phyloP scores from a whole-genome alignment of 2,329 filamentous ascomycete genomes.

The Blastomyces parvus region DNA sequence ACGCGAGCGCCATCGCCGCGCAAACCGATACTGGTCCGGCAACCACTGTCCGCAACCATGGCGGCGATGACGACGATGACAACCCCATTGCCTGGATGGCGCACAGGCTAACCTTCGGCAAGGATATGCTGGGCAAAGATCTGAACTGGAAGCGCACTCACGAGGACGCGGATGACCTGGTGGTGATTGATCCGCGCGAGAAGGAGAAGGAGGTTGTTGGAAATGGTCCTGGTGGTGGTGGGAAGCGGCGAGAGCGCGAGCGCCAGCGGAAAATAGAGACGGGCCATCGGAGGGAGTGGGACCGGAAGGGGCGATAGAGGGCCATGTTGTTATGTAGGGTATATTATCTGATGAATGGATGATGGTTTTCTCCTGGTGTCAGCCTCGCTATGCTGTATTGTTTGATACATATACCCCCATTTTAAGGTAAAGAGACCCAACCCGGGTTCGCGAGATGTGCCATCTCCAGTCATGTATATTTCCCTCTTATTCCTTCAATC shows the following conservation, averaged over 20 bases:
- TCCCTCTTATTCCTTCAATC: background rate
- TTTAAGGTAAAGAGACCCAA: background rate
- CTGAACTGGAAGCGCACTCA: slow-evolving; percentile 82
- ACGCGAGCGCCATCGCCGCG: slow-evolving; percentile 40
- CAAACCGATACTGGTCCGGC: slow-evolving; percentile 20
- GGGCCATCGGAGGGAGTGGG: slow-evolving; percentile 30
- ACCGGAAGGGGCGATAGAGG: slow-evolving; percentile 16
- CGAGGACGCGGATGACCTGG: slow-evolving; percentile 58
- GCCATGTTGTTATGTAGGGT: too few species aligned
- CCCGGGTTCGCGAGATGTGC: background rate
- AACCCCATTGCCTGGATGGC: slow-evolving; percentile 66
- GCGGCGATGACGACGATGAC: slow-evolving; percentile 33
- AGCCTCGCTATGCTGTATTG: background rate
- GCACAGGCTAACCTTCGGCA: slow-evolving; percentile 75
- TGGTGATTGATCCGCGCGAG: slow-evolving; percentile 87
- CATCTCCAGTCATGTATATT: background rate
- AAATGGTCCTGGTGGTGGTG: slow-evolving; percentile 40
- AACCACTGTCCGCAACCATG: background rate
- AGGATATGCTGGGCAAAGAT: slow-evolving; percentile 84
- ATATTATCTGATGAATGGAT: too few species aligned
- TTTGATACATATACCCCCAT: too few species aligned
- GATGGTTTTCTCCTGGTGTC: too few species aligned
- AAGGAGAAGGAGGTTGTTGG: slow-evolving; percentile 64
- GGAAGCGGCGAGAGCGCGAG: slow-evolving; percentile 21
- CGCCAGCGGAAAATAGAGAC: slow-evolving; percentile 24